Conservation (phyloP, 495 filamentous ascomycete genomes). For the Xylaria bambusicola region DNA sequence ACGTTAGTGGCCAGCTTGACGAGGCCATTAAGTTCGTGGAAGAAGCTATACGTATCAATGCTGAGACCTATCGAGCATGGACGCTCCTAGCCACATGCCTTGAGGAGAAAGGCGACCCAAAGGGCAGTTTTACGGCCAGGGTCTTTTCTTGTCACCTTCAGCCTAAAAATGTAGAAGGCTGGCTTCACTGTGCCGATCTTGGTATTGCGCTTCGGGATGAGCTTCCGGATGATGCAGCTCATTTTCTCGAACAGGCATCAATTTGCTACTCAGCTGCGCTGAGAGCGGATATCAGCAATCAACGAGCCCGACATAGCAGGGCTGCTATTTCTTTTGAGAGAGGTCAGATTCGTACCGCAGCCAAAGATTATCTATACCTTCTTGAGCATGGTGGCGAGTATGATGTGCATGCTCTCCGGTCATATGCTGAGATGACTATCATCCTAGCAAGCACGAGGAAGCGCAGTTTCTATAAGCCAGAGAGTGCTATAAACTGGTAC, state of each 20-base stretch:
- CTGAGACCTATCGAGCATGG: constrained; percentile 80
- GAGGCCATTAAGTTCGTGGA: constrained; percentile 61
- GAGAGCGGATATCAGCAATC: constrained; percentile 58
- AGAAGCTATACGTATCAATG: constrained; percentile 76
- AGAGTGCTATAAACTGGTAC: constrained; percentile 63
- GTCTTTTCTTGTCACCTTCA: constrained; percentile 72
- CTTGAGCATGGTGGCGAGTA: constrained; percentile 22
- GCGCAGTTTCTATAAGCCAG: constrained; percentile 24
- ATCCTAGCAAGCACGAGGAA: constrained; percentile 28
- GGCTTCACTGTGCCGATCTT: constrained; percentile 68
- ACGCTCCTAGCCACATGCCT: constrained; percentile 72
- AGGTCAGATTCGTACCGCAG: constrained; percentile 39
- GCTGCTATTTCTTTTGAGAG: constrained; percentile 60
- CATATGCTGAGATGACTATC: constrained; percentile 30
- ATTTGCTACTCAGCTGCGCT: constrained; percentile 74
- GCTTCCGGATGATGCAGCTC: constrained; percentile 49
- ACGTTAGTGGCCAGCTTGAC: constrained; percentile 65
- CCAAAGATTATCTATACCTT: constrained; percentile 29
- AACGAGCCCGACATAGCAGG: constrained; percentile 61
- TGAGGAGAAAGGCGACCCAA: constrained; percentile 64
- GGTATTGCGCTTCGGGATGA: constrained; percentile 57
- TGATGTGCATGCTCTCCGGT: constrained; percentile 31
- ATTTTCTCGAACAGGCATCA: constrained; percentile 56
- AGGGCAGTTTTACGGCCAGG: constrained; percentile 66
- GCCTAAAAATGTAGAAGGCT: constrained; percentile 65